Percentiles rank a stretch among this genome's conserved stretches.
These are phyloP conservation scores for Dryadomyces quercivorus DNA, from an alignment of 2,329 filamentous ascomycete genomes.

Conservation along the genomic window DNA sequence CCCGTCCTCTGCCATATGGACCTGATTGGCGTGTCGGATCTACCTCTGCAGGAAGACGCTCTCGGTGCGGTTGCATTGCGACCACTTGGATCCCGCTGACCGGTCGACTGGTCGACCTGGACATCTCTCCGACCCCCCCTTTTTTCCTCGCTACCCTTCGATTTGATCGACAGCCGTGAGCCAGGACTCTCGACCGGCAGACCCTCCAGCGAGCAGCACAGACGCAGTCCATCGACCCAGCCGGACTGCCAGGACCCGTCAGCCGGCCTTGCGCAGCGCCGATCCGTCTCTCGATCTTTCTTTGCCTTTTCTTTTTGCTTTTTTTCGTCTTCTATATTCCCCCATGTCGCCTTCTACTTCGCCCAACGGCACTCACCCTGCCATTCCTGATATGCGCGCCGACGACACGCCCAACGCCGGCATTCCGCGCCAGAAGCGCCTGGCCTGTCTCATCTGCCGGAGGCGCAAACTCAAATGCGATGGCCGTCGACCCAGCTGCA, in stretches of 20 bases:
- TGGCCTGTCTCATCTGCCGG: constrained; percentile 88
- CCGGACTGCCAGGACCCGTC: no score
- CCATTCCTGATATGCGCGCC: constrained; percentile 5
- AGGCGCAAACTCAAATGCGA: constrained; percentile 90
- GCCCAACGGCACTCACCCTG: neutral
- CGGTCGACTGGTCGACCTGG: no score
- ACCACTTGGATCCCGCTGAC: neutral
- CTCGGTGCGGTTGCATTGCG: neutral
- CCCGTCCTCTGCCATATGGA: neutral
- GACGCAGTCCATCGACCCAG: no score
- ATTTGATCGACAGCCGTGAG: no score
- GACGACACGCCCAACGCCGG: constrained; percentile 31
- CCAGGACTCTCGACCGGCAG: no score
- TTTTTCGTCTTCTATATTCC: no score
- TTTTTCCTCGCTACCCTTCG: no score
- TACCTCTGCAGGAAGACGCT: neutral
- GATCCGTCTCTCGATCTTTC: neutral
- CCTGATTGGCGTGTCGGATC: neutral
- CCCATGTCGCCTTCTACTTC: neutral
- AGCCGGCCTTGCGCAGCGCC: no score
- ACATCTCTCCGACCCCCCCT: no score
- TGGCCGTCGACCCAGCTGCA: constrained; percentile 71
- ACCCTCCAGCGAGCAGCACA: no score
- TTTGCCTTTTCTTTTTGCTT: no score
- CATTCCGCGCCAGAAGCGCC: constrained; percentile 74